Conservation (phyloP, 495 filamentous ascomycete species). For the Annulohypoxylon nitens region DNA sequence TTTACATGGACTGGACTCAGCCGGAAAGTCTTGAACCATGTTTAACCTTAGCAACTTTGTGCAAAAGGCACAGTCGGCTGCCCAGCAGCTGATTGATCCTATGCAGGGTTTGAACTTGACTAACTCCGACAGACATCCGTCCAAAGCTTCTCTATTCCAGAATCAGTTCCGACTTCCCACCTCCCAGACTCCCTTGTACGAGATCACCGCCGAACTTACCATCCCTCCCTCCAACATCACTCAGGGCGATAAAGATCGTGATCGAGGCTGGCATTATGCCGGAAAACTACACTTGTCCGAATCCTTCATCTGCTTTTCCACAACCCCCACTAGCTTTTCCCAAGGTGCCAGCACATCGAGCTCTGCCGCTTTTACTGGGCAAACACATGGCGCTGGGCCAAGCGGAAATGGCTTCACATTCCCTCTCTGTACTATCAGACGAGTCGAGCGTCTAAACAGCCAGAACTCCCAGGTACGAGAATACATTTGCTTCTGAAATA, state of each 20-base stretch:
- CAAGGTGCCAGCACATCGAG: conserved; percentile 79
- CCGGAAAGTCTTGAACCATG: conserved; percentile 63
- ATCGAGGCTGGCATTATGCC: conserved; percentile 85
- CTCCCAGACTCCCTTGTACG: conserved; percentile 89
- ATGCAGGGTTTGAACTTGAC: conserved; percentile 75
- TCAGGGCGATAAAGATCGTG: conserved; percentile 72
- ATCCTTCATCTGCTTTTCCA: conserved; percentile 94
- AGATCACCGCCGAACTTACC: conserved; percentile 95
- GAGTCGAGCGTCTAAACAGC: conserved; percentile 92
- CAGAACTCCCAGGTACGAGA: conserved; percentile 75
- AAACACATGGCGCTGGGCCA: conserved; percentile 91
- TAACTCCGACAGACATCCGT: conserved; percentile 79
- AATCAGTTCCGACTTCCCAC: conserved; percentile 95
- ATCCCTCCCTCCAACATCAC: conserved; percentile 74
- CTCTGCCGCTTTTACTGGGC: conserved; percentile 84
- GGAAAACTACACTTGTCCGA: conserved; percentile 95
- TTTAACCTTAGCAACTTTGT: conserved; percentile 86
- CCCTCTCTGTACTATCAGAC: conserved; percentile 89
- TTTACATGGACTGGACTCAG: conserved; percentile 47
- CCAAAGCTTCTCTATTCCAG: conserved; percentile 93
- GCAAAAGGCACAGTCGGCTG: conserved; percentile 78
- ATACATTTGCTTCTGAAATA: not conserved
- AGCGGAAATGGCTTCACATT: conserved; percentile 96
- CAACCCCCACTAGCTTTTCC: conserved; percentile 87
- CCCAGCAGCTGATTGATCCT: conserved; percentile 91